These are phyloP conservation scores for Apiotrichum gamsii DNA, from an alignment of 1,284 basidiomycete genomes.

Conservation along the genomic window DNA sequence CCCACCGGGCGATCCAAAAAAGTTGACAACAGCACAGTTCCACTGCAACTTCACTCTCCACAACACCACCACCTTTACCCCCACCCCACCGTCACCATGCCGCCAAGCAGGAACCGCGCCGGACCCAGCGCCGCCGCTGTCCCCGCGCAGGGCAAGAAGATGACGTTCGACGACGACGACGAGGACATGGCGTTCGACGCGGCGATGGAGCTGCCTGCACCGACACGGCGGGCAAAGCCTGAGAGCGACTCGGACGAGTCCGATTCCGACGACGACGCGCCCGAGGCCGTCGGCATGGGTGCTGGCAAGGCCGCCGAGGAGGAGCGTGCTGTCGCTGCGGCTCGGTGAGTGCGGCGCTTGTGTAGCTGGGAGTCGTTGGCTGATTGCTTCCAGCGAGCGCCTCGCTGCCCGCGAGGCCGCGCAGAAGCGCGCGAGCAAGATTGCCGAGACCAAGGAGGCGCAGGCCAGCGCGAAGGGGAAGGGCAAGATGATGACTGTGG, in stretches of 20 bases:
- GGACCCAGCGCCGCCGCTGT: conserved; percentile 12
- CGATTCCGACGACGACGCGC: conserved; percentile 31
- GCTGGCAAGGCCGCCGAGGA: conserved; percentile 12
- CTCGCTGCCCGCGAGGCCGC: conserved; percentile 16
- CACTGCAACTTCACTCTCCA: neutral
- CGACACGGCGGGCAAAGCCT: too few species aligned
- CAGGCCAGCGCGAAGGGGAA: conserved; percentile 2
- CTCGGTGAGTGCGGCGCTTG: conserved; percentile 14
- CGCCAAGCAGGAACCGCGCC: conserved; percentile 15
- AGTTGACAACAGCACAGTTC: too few species aligned
- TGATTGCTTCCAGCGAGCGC: neutral
- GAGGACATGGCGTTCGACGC: neutral
- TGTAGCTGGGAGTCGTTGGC: neutral
- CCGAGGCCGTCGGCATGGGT: conserved; percentile 31
- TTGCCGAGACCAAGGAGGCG: conserved; percentile 18
- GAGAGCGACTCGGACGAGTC: conserved; percentile 12
- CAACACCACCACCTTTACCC: neutral
- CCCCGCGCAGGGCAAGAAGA: conserved; percentile 26
- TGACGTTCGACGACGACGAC: conserved; percentile 24
- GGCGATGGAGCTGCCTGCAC: neutral
- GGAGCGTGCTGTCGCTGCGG: conserved; percentile 5
- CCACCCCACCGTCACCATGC: too few species aligned
- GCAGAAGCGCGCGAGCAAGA: conserved; percentile 16
- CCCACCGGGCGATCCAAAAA: too few species aligned
- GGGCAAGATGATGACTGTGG: conserved; percentile 10